Conservation (phyloP, 2,329 filamentous ascomycete species). For the Colletotrichum sublineola region DNA sequence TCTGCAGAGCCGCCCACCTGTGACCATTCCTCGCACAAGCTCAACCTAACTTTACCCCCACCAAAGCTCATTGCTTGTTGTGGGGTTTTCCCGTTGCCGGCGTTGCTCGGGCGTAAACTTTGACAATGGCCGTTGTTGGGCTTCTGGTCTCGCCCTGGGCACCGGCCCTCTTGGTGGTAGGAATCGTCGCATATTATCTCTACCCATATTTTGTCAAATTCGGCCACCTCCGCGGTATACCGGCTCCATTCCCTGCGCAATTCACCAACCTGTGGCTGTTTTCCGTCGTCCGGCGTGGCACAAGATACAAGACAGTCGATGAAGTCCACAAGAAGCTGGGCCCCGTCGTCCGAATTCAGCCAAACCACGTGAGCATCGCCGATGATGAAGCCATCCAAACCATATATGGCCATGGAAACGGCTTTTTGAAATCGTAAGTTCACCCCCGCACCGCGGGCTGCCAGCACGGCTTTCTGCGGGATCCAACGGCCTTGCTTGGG, state of each 20-base stretch:
- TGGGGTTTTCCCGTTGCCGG: neutral
- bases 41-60: neutral
- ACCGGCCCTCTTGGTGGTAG: conserved; percentile 24
- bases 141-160: conserved; percentile 40
- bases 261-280: conserved; percentile 89
- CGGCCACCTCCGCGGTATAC: conserved; percentile 65
- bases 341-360: conserved; percentile 85
- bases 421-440: conserved; percentile 77
- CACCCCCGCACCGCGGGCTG: neutral
- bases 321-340: conserved; percentile 81
- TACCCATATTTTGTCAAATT: conserved; percentile 72
- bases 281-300: conserved; percentile 73
- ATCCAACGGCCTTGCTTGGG: neutral
- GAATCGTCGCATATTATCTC: conserved; percentile 48
- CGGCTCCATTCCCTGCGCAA: conserved; percentile 71
- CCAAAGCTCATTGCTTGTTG: neutral
- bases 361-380: conserved; percentile 85
- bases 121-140: conserved; percentile 33
- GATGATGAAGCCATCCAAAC: conserved; percentile 81
- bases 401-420: conserved; percentile 86
- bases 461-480: too few species aligned
- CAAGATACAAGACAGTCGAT: conserved; percentile 75
- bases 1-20: too few species aligned
- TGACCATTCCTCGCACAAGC: neutral
- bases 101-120: neutral